Evolutionary conservation across 495 filamentous ascomycete genomes (phyloP).

Genomic region (Penicillium canescens): DNA sequence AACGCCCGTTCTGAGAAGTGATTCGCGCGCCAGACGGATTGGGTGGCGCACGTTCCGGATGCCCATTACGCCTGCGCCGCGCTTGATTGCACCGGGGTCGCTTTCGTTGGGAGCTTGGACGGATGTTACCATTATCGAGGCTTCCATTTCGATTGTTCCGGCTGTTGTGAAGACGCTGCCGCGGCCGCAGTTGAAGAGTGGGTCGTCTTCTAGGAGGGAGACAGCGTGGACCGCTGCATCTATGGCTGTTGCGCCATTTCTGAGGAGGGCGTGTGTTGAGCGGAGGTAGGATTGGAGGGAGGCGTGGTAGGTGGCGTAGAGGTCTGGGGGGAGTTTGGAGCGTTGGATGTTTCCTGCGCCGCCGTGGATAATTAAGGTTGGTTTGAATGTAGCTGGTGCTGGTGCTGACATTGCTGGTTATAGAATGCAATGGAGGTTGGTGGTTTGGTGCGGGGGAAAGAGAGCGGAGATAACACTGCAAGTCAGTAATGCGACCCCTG

Average conservation of each 20-base stretch:
- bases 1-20: constrained; percentile 59
- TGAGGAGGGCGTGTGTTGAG: constrained; percentile 43
- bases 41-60: constrained; percentile 75
- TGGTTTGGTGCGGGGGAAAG: constrained; percentile 3
- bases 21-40: constrained; percentile 69
- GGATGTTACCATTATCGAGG: constrained; percentile 81
- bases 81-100: constrained; percentile 59
- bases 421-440: neutral
- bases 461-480: neutral
- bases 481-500: neutral
- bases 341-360: constrained; percentile 81
- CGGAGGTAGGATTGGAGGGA: constrained; percentile 65
- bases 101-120: constrained; percentile 8
- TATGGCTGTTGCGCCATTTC: constrained; percentile 55
- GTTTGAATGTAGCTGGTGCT: constrained; percentile 40
- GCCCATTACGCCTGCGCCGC: constrained; percentile 73
- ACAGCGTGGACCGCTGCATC: constrained; percentile 77
- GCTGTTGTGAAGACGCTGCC: constrained; percentile 85
- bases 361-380: constrained; percentile 82
- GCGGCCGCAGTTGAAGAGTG: constrained; percentile 82
- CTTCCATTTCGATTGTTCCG: constrained; percentile 84
- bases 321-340: constrained; percentile 59
- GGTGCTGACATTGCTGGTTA: constrained; percentile 5
- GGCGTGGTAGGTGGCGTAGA: constrained; percentile 59
- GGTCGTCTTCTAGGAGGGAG: constrained; percentile 72